These are phyloP conservation scores for Monosporascus sp. DNA, from an alignment of 2,329 filamentous ascomycete genomes.

Conservation along the genomic window DNA sequence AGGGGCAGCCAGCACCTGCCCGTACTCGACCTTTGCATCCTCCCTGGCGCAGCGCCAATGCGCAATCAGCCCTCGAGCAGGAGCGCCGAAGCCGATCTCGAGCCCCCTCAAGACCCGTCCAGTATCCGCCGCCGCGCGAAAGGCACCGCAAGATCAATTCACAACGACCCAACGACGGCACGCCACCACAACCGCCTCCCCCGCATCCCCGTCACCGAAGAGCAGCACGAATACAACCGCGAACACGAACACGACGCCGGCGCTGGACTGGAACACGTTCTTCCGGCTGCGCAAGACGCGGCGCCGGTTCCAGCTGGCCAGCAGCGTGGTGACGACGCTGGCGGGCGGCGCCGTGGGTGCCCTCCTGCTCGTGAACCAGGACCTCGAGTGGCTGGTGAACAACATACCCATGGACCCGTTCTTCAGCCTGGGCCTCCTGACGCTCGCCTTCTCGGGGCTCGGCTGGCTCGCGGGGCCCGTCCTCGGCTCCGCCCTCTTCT, in stretches of 20 bases:
- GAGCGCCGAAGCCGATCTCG: conserved; percentile 8
- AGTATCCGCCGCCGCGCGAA: conserved; percentile 5
- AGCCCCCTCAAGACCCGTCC: conserved; percentile 5
- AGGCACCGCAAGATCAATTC: conserved; percentile 16
- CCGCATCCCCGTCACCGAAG: conserved; percentile 24
- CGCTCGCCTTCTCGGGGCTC: conserved; percentile 67
- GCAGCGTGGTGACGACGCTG: conserved; percentile 62
- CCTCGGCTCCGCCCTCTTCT: conserved; percentile 75
- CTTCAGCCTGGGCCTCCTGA: conserved; percentile 75
- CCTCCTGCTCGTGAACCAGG: conserved; percentile 61
- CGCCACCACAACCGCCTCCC: conserved; percentile 18
- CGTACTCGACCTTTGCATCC: conserved; percentile 14
- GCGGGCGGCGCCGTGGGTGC: conserved; percentile 58
- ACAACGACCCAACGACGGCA: conserved; percentile 15
- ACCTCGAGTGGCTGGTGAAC: conserved; percentile 64
- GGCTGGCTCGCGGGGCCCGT: conserved; percentile 88
- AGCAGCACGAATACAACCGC: conserved; percentile 14
- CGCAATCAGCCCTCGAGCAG: conserved; percentile 7
- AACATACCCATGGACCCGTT: conserved; percentile 84
- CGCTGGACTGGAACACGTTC: conserved; percentile 87
- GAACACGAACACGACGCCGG: background rate
- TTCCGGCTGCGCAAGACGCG: conserved; percentile 84
- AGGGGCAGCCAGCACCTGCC: conserved; percentile 12
- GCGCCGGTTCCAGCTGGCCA: conserved; percentile 74
- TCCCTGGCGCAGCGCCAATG: conserved; percentile 18